A percentile compares a stretch with the other conserved stretches of the same genome.
phyloP scores from a whole-genome alignment of 768 basidiomycete genomes.

The Tulasnella sp. region DNA sequence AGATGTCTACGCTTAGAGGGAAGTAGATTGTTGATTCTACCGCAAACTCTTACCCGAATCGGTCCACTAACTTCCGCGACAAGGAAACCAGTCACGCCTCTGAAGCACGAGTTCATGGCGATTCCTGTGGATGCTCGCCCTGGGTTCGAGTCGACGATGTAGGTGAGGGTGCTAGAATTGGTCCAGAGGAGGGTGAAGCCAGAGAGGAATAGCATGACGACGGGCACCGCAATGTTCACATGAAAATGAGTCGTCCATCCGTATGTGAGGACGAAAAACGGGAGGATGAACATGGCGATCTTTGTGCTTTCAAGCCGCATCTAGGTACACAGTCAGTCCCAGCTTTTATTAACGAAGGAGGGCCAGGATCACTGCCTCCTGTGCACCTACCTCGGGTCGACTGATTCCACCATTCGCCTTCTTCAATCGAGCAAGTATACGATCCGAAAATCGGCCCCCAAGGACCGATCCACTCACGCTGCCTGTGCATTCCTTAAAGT shows the following conservation, averaged over 20 bases:
- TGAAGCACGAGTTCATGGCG: constrained; percentile 66
- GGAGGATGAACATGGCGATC: constrained; percentile 45
- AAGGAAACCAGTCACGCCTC: constrained; percentile 58
- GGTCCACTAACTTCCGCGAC: constrained; percentile 66
- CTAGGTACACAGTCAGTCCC: constrained; percentile 28
- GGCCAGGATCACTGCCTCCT: too few species aligned
- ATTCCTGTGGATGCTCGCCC: constrained; percentile 65
- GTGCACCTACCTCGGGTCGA: constrained; percentile 56
- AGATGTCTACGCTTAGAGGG: not conserved
- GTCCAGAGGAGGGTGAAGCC: constrained; percentile 72
- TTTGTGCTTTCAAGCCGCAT: constrained; percentile 62
- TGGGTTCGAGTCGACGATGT: constrained; percentile 71
- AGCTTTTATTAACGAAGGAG: too few species aligned
- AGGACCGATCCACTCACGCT: constrained; percentile 43
- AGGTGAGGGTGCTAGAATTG: constrained; percentile 64
- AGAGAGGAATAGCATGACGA: constrained; percentile 57
- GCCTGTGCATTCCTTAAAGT: constrained; percentile 26
- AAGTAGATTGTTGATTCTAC: not conserved
- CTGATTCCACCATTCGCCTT: constrained; percentile 36
- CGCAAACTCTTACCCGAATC: constrained; percentile 41
- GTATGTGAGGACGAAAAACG: constrained; percentile 53
- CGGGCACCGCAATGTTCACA: constrained; percentile 54
- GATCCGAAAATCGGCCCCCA: constrained; percentile 52
- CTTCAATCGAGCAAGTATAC: constrained; percentile 35
- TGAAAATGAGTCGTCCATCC: constrained; percentile 64